Conservation (phyloP, 2,329 filamentous ascomycete genomes). For the Teratosphaeria gauchensis region DNA sequence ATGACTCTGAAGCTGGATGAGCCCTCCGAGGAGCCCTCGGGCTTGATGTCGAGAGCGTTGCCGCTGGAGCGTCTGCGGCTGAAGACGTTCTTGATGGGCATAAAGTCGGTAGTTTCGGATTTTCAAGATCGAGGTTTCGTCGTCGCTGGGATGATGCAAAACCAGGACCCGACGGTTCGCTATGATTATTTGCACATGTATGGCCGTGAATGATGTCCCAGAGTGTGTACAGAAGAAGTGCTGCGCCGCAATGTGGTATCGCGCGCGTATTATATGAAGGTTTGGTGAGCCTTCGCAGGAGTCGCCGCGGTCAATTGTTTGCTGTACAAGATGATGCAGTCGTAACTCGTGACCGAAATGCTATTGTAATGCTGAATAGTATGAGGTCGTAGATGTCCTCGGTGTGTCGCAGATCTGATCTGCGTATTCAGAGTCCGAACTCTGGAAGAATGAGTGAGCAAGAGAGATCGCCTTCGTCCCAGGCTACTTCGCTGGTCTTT, state of each 20-base stretch:
- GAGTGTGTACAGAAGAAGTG: not conserved
- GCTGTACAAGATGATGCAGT: not conserved
- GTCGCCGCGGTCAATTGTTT: not conserved
- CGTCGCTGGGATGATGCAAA: not conserved
- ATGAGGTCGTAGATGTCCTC: not conserved
- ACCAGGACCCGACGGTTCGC: not conserved
- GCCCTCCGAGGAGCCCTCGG: slow-evolving; percentile 6
- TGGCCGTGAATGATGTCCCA: not conserved
- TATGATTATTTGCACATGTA: not conserved
- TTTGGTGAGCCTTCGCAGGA: not conserved
- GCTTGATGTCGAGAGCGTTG: slow-evolving; percentile 38
- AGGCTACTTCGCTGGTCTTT: not conserved
- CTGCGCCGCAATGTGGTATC: not conserved
- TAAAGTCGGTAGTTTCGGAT: slow-evolving; percentile 23
- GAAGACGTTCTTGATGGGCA: slow-evolving; percentile 48
- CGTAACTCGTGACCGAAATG: not conserved
- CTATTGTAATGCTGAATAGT: not conserved
- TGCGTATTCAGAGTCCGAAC: not conserved
- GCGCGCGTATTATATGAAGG: not conserved
- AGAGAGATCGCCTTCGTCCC: not conserved
- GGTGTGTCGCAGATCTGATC: not conserved
- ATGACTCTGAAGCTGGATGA: slow-evolving; percentile 45
- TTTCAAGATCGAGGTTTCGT: slow-evolving; percentile 1
- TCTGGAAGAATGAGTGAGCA: not conserved
- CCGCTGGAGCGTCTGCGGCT: slow-evolving; percentile 45